Evolutionary conservation across 2,329 filamentous ascomycete species (phyloP).

Genomic region (Penicillium hesseltinei): DNA sequence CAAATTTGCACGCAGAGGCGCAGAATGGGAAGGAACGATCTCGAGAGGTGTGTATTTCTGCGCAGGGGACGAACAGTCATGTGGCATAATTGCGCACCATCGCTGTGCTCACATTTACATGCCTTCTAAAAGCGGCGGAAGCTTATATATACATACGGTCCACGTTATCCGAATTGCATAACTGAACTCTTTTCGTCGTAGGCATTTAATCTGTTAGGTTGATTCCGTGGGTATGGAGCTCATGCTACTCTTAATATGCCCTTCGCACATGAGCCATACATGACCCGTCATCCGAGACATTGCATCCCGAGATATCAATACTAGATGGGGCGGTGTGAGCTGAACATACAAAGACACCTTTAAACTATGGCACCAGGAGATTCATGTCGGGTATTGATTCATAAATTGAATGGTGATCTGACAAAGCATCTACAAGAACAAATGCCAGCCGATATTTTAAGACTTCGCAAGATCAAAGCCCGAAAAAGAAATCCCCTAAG

Average conservation of each 20-base stretch:
- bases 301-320: background rate
- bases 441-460: slow-evolving; percentile 13
- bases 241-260: background rate
- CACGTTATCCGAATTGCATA: background rate
- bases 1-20: no score
- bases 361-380: no score
- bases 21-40: no score
- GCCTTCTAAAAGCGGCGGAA: background rate
- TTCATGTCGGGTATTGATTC: slow-evolving; percentile 21
- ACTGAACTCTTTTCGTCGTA: background rate
- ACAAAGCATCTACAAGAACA: slow-evolving; percentile 5
- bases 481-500: slow-evolving; percentile 17
- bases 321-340: no score
- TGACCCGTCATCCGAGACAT: background rate
- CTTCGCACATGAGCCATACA: background rate
- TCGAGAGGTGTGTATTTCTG: no score
- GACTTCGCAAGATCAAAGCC: slow-evolving; percentile 20
- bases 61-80: no score
- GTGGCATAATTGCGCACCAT: no score
- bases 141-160: background rate
- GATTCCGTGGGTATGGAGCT: background rate
- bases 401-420: slow-evolving; percentile 10
- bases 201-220: background rate
- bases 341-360: background rate
- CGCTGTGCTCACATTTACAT: no score